phyloP scores from a whole-genome alignment of 306 rosid genomes.

The Hippophae gyantsensis region DNA sequence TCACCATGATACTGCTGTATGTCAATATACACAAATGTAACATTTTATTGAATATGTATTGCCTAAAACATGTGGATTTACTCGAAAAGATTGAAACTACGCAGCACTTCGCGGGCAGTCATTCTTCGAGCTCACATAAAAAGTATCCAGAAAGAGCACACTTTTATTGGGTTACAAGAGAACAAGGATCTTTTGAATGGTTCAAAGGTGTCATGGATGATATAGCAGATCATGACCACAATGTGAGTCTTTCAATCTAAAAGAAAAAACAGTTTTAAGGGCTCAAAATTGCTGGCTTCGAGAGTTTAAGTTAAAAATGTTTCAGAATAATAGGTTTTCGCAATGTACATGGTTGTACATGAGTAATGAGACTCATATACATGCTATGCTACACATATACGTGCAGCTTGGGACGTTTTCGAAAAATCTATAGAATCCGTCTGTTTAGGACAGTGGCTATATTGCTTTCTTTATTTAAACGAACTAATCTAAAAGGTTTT shows the following conservation, averaged over 20 bases:
- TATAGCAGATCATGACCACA: conserved; percentile 60
- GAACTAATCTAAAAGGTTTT: not conserved
- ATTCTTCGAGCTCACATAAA: conserved; percentile 10
- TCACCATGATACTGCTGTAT: conserved; percentile 18
- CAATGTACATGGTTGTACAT: no score
- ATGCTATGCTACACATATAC: no score
- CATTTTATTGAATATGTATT: not conserved
- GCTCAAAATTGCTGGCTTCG: no score
- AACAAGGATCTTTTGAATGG: conserved; percentile 93
- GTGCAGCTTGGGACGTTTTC: no score
- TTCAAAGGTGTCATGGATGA: conserved; percentile 98
- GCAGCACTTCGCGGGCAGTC: not conserved
- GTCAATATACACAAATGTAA: conserved; percentile 8
- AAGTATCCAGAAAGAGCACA: conserved; percentile 68
- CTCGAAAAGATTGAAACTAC: not conserved
- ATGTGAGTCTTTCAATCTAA: conserved; percentile 33
- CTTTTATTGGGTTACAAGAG: conserved; percentile 92
- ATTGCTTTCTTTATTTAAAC: no score
- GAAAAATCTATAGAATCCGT: no score
- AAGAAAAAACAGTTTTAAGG: no score
- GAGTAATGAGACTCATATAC: no score
- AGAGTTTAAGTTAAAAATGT: no score
- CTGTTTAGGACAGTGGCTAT: no score
- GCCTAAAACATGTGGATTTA: not conserved
- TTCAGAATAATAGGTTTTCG: no score